Evolutionary conservation across 148 eudicot species (phyloP), one percentile per base, ranked within the genome.

Genomic region (Oxyria digyna): DNA sequence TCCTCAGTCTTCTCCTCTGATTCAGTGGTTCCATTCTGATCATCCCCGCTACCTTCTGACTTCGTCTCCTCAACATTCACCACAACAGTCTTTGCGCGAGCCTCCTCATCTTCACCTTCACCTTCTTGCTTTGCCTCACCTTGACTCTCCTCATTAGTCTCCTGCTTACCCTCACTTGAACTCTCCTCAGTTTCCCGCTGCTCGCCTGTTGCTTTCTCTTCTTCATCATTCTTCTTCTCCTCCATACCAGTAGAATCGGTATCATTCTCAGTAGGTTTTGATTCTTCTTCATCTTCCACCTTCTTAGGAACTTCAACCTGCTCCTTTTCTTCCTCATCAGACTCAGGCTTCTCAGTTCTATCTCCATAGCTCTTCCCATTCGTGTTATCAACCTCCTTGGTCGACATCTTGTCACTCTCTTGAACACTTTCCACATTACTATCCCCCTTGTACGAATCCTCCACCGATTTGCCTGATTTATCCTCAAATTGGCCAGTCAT

Each of bases 361-460:
- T 69, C 74, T 21, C 74, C 81, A 41, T 66, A 67, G 24, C 33
- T 55, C 31, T 32, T 76, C 32, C 65, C 79, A 57, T 62, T 42
- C 40, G 48, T 70, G 62, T 41, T 79, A 73, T 66, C 78, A 68
- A 71, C 32, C 37, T 74, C 71, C 63, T 68, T 69, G 20, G 26
- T 24, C 37, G 45, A 37, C 31, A 33, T 54, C 69, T 29, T 69
- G 59, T 38, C 73, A 38, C 18, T 76, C 52, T 50, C 74, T 52
- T 27, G 68, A 12, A 70, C 62, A 63, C 45, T 79, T 15, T 54
- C 72, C 20, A 46, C 55, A 62, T 54, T 70, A 18, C 14, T 41
- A 35, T 73, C 76, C n/a, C 52, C 81, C 68, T 74, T 74, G 10
- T 69, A 67, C 40, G 75, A 68, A 74, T 73, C 80, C 68, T 69